Percentiles rank a stretch among this genome's conserved stretches.
Conservation (phyloP, 768 basidiomycete species). For the Leccinum uliginosum region DNA sequence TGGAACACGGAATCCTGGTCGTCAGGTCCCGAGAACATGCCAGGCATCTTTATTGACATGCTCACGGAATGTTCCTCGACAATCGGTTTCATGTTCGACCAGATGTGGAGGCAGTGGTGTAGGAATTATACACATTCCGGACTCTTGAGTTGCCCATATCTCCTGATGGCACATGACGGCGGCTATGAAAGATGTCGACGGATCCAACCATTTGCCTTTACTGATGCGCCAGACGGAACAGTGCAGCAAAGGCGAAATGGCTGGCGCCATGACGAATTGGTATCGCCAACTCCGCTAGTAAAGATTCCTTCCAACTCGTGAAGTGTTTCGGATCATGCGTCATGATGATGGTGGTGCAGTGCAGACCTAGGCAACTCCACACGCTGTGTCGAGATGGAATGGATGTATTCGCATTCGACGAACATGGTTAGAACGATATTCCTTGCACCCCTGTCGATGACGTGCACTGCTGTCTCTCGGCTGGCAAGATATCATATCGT, state of each 20-base stretch:
- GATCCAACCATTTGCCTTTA: background rate
- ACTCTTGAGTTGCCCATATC: background rate
- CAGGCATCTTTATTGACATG: background rate
- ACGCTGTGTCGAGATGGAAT: constrained; percentile 7
- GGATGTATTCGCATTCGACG: background rate
- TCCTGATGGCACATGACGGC: background rate
- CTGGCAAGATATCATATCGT: background rate
- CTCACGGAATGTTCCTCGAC: background rate
- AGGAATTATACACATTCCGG: background rate
- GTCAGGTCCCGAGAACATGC: background rate
- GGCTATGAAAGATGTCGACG: background rate
- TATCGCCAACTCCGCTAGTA: background rate
- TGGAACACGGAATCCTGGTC: background rate
- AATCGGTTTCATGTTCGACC: background rate
- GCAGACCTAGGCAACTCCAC: background rate
- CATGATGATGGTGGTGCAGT: constrained; percentile 4
- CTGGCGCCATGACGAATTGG: background rate
- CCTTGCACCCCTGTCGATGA: constrained; percentile 8
- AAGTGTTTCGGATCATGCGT: constrained; percentile 10
- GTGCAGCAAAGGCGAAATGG: background rate
- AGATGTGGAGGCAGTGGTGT: background rate
- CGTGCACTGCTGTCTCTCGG: background rate
- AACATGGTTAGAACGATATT: constrained; percentile 6
- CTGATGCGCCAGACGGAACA: background rate
- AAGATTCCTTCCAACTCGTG: background rate